These are phyloP conservation scores for Dothideomycetes sp. DNA, from an alignment of 2,329 filamentous ascomycete species.

Conservation along the genomic window DNA sequence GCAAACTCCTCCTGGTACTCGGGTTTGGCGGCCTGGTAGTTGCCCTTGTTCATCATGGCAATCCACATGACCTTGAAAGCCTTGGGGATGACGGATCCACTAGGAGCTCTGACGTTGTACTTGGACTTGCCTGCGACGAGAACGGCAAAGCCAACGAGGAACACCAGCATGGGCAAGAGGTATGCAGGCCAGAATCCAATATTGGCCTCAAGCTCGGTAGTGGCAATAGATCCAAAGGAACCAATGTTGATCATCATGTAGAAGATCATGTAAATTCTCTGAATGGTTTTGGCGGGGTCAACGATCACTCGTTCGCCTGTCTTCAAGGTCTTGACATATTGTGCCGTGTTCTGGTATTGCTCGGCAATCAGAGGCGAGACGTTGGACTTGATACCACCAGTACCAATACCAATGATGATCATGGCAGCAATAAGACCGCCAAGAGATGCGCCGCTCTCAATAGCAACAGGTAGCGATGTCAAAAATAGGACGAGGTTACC, in stretches of 20 bases:
- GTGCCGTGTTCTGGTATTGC: constrained; percentile 35
- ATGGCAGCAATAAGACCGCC: constrained; percentile 56
- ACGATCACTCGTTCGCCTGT: constrained; percentile 38
- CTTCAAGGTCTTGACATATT: constrained; percentile 32
- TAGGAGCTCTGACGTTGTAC: constrained; percentile 40
- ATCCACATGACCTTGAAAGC: constrained; percentile 55
- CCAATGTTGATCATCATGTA: constrained; percentile 66
- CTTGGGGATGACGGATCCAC: constrained; percentile 56
- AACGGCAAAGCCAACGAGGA: constrained; percentile 51
- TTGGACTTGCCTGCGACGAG: constrained; percentile 32
- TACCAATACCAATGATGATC: constrained; percentile 63
- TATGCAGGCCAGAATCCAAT: constrained; percentile 60
- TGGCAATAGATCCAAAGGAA: constrained; percentile 55
- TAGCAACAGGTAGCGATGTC: constrained; percentile 54
- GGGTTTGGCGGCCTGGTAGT: constrained; percentile 56
- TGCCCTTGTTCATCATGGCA: constrained; percentile 39
- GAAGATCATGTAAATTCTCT: constrained; percentile 52
- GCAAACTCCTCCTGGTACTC: constrained; percentile 50
- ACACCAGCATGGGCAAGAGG: constrained; percentile 53
- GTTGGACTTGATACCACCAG: constrained; percentile 75
- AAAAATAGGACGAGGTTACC: constrained; percentile 59
- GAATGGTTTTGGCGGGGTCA: constrained; percentile 39
- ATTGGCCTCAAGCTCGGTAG: constrained; percentile 58
- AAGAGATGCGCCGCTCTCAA: constrained; percentile 51
- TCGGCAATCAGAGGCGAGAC: constrained; percentile 47